These are phyloP conservation scores for Rutstroemia sydowiana DNA, from an alignment of 2,329 filamentous ascomycete species.

Conservation along the genomic window DNA sequence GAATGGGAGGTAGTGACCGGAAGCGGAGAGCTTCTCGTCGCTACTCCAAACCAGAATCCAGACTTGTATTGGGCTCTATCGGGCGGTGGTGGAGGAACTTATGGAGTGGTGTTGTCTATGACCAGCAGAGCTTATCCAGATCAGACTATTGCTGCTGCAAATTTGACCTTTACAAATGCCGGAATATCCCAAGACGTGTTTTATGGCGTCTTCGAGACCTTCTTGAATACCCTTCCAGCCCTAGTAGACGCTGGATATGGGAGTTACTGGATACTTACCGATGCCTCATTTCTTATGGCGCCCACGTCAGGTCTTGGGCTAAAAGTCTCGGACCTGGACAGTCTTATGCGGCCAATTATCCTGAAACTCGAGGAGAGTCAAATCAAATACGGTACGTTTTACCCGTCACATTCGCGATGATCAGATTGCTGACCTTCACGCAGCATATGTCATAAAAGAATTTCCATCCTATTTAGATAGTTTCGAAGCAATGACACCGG, in stretches of 20 bases:
- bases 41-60: conserved; percentile 42
- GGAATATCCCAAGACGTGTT: conserved; percentile 35
- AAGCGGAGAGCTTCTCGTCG: conserved; percentile 39
- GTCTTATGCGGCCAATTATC: background rate
- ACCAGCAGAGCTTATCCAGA: conserved; percentile 45
- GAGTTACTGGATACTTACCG: background rate
- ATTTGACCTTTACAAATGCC: conserved; percentile 35
- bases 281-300: background rate
- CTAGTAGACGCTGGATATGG: conserved; percentile 41
- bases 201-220: conserved; percentile 41
- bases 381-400: background rate
- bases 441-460: background rate
- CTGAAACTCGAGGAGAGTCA: background rate
- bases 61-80: conserved; percentile 58
- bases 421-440: background rate
- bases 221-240: conserved; percentile 37
- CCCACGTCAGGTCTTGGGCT: background rate
- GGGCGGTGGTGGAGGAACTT: conserved; percentile 47
- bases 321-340: background rate
- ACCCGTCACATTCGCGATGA: background rate
- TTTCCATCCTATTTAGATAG: background rate
- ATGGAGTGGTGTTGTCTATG: conserved; percentile 43
- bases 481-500: background rate
- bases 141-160: conserved; percentile 36
- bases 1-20: conserved; percentile 48